Conservation (phyloP, 176 grass and related monocot species). For the Oryza glumipatula region DNA sequence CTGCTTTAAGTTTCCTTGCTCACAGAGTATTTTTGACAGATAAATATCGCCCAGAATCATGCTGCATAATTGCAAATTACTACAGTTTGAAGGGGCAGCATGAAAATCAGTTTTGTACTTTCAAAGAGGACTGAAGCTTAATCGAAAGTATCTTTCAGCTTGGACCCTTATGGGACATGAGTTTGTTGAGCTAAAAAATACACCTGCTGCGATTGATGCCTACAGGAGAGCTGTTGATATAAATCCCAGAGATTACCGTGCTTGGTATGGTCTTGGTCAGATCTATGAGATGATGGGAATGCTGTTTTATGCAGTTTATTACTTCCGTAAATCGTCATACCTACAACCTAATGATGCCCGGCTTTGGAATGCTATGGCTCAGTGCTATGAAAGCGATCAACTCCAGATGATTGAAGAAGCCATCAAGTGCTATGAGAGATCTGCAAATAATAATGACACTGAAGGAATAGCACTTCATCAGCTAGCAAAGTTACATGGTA, state of each 20-base stretch:
- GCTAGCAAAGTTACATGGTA: conserved; percentile 74
- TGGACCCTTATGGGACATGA: conserved; percentile 99
- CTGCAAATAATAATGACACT: conserved; percentile 77
- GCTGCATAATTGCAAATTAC: conserved; percentile 99
- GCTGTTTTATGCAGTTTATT: conserved; percentile 93
- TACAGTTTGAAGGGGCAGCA: conserved; percentile 98
- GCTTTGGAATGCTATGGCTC: conserved; percentile 98
- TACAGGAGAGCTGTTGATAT: conserved; percentile 96
- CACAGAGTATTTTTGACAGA: conserved; percentile 98
- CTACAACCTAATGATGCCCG: conserved; percentile 92
- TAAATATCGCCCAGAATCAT: conserved; percentile 93
- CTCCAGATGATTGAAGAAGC: conserved; percentile 92
- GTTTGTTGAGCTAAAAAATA: conserved; percentile 98
- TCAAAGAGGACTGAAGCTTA: conserved; percentile 87
- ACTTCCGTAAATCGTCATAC: conserved; percentile 85
- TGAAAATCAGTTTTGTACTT: conserved; percentile 92
- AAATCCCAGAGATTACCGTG: conserved; percentile 93
- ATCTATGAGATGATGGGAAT: conserved; percentile 99
- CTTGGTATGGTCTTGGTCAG: conserved; percentile 99
- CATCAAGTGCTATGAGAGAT: conserved; percentile 91
- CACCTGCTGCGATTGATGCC: conserved; percentile 92
- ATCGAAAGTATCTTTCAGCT: conserved; percentile 94
- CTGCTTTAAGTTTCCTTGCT: conserved; percentile 90
- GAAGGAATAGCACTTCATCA: conserved; percentile 94
- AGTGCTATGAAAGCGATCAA: conserved; percentile 93